phyloP scores from a whole-genome alignment of 805 yeast species.

The Yamadazyma philogaea region DNA sequence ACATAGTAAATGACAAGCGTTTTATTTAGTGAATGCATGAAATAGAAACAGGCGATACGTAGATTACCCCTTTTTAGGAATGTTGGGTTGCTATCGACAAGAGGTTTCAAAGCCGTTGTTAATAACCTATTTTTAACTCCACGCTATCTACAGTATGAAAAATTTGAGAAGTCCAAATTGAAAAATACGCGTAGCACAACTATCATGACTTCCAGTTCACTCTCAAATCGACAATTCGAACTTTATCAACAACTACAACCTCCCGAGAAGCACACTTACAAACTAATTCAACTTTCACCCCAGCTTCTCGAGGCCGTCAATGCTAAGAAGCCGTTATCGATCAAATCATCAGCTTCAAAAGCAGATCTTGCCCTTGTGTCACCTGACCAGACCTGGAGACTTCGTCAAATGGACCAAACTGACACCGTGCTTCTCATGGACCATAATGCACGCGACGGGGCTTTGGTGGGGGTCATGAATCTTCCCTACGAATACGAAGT shows the following conservation, averaged over 20 bases:
- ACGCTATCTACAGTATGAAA: neutral
- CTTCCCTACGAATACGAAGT: conserved; percentile 37
- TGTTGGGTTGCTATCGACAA: too few relatives aligned
- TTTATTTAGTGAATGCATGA: neutral
- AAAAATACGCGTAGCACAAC: neutral
- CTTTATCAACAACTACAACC: neutral
- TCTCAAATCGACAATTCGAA: neutral
- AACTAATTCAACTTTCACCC: conserved; percentile 52
- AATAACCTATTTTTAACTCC: neutral
- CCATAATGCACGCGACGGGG: conserved; percentile 4
- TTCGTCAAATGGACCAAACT: conserved; percentile 83
- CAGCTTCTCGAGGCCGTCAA: conserved; percentile 42
- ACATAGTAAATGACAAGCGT: neutral
- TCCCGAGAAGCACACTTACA: conserved; percentile 26
- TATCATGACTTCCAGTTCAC: neutral
- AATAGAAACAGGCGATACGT: too few relatives aligned
- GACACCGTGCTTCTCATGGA: conserved; percentile 63
- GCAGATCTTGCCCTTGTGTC: conserved; percentile 60
- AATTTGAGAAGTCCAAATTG: neutral
- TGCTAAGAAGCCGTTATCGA: conserved; percentile 24
- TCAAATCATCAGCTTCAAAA: conserved; percentile 32
- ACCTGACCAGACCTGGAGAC: conserved; percentile 51
- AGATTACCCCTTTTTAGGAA: too few relatives aligned
- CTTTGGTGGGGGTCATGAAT: conserved; percentile 25
- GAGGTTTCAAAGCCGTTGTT: too few relatives aligned